Percentiles rank a stretch among this genome's conserved stretches.
Conservation (phyloP, 306 rosid species). For the Herpetospermum pedunculosum region DNA sequence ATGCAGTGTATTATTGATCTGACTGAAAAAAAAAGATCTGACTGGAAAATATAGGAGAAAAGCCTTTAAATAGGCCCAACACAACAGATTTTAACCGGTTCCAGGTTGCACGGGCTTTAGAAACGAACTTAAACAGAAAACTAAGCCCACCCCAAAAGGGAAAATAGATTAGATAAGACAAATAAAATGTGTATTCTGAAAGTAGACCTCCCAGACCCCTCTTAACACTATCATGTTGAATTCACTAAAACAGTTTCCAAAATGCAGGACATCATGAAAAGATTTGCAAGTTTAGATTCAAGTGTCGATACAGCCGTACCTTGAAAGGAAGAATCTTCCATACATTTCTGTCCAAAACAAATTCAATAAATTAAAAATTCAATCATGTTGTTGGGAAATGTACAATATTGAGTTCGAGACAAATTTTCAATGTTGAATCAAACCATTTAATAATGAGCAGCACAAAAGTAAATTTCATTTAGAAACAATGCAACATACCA, state of each 20-base stretch:
- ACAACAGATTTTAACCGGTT: background rate
- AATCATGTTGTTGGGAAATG: background rate
- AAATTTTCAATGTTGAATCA: background rate
- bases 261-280: background rate
- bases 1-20: background rate
- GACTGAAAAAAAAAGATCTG: background rate
- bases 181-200: background rate
- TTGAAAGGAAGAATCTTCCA: slow-evolving; percentile 89
- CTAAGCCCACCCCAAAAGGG: background rate
- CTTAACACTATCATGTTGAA: background rate
- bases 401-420: background rate
- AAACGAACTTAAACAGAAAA: background rate
- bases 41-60: background rate
- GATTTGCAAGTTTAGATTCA: background rate
- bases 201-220: background rate
- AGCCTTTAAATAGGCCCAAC: background rate
- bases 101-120: background rate
- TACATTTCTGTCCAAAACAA: slow-evolving; percentile 53
- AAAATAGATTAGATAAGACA: background rate
- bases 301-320: slow-evolving; percentile 28
- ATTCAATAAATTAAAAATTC: slow-evolving; percentile 8
- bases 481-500: slow-evolving; percentile 26
- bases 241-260: background rate
- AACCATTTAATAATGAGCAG: slow-evolving; percentile 8
- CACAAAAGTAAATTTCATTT: background rate